phyloP scores from a whole-genome alignment of 2,329 filamentous ascomycete genomes.

The Exophiala sideris region DNA sequence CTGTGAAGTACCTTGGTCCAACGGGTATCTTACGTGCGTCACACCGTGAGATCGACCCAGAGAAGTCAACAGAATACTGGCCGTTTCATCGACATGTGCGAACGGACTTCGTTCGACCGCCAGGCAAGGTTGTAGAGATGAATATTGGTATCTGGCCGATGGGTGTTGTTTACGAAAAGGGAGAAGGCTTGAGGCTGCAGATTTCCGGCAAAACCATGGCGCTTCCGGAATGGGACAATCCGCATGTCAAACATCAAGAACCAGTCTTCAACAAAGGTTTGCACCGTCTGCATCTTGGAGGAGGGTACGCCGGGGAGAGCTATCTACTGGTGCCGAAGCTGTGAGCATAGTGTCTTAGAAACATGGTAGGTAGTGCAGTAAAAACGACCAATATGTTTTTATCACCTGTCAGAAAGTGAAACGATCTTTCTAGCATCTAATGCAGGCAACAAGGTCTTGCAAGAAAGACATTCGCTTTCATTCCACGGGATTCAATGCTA shows the following conservation, averaged over 20 bases:
- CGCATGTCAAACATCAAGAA: constrained; percentile 8
- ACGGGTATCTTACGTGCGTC: constrained; percentile 46
- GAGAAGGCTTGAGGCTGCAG: constrained; percentile 30
- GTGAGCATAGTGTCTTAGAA: not conserved
- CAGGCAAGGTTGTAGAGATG: constrained; percentile 42
- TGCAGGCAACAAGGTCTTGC: no score
- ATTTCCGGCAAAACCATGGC: constrained; percentile 17
- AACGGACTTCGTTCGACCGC: constrained; percentile 38
- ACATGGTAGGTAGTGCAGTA: no score
- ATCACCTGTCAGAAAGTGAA: not conserved
- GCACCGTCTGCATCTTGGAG: constrained; percentile 11
- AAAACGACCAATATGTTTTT: not conserved
- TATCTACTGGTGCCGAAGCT: constrained; percentile 9
- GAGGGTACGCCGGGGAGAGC: constrained; percentile 8
- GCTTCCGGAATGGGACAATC: constrained; percentile 15
- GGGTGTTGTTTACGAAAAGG: constrained; percentile 47
- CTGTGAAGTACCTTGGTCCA: constrained; percentile 39
- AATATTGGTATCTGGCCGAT: constrained; percentile 50
- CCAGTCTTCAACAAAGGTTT: constrained; percentile 10
- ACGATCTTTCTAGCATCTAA: not conserved
- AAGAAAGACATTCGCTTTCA: no score
- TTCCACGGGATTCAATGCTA: no score
- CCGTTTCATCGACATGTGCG: constrained; percentile 41
- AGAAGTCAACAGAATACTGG: constrained; percentile 33
- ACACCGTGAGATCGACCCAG: constrained; percentile 39